phyloP scores from a whole-genome alignment of 169 alveolate species.

The Eimeria necatrix region DNA sequence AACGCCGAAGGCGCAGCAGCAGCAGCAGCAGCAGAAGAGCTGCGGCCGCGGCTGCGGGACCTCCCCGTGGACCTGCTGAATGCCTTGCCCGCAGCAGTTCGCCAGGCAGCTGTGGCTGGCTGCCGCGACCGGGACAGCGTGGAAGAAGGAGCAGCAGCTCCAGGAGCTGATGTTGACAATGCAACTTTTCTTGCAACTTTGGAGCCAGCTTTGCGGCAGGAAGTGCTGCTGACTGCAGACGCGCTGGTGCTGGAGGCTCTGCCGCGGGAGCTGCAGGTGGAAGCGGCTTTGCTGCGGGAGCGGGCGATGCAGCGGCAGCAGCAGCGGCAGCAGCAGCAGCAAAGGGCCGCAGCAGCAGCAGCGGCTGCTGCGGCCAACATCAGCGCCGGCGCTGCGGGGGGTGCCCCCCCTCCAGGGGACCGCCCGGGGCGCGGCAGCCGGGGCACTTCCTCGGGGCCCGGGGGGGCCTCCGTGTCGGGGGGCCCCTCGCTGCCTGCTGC shows the following conservation, averaged over 20 bases:
- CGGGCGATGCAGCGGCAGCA: slow-evolving; percentile 71
- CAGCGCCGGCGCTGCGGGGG: slow-evolving; percentile 2
- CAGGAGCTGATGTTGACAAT: slow-evolving; percentile 85
- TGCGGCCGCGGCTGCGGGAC: slow-evolving; percentile 70
- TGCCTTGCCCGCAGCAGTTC: slow-evolving; percentile 79
- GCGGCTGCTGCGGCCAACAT: slow-evolving; percentile 21
- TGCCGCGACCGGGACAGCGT: slow-evolving; percentile 56
- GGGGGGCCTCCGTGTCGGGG: neutral
- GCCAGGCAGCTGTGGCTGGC: slow-evolving; percentile 72
- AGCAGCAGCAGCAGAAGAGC: slow-evolving; percentile 41
- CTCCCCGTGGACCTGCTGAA: slow-evolving; percentile 63
- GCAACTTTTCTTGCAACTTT: slow-evolving; percentile 88
- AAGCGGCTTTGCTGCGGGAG: slow-evolving; percentile 88
- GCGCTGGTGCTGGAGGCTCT: slow-evolving; percentile 85
- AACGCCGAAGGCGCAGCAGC: slow-evolving; percentile 36
- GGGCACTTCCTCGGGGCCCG: neutral
- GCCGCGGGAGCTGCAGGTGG: slow-evolving; percentile 87
- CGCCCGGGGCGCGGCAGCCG: slow-evolving; percentile 30
- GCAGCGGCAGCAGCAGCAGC: slow-evolving; percentile 76
- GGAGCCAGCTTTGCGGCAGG: slow-evolving; percentile 89
- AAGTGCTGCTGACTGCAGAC: slow-evolving; percentile 88
- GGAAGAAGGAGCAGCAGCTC: slow-evolving; percentile 15
- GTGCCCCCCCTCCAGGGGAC: neutral
- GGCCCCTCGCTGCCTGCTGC: slow-evolving; percentile 50
- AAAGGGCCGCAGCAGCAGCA: slow-evolving; percentile 57